A percentile compares a stretch with the other conserved stretches of the same genome.
Evolutionary conservation across 352 stramenopile genomes (phyloP).

Genomic region (Phytophthora syringae): DNA sequence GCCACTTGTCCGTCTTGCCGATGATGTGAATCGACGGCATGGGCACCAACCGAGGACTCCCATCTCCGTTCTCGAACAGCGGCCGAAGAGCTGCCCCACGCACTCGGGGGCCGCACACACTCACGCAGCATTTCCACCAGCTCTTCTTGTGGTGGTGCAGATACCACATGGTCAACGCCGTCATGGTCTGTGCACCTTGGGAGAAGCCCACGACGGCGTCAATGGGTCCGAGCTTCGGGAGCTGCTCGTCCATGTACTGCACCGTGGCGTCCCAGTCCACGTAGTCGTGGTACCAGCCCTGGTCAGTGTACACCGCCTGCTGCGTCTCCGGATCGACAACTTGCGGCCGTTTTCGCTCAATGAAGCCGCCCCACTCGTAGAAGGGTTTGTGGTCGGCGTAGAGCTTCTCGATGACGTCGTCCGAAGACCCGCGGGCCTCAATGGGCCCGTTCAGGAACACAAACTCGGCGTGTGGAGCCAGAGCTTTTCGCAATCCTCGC

Average conservation of each 20-base stretch:
- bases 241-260: constrained; percentile 52
- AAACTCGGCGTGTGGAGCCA: constrained; percentile 59
- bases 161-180: constrained; percentile 54
- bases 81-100: constrained; percentile 31
- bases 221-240: constrained; percentile 53
- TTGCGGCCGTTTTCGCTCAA: constrained; percentile 34
- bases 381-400: constrained; percentile 55
- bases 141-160: constrained; percentile 32
- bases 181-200: constrained; percentile 61
- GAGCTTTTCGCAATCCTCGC: constrained; percentile 42
- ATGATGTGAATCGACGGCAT: constrained; percentile 73
- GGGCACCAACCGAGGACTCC: constrained; percentile 39
- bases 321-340: constrained; percentile 17
- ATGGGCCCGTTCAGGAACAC: constrained; percentile 63
- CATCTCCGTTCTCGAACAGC: constrained; percentile 49
- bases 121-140: constrained; percentile 63
- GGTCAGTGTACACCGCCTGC: constrained; percentile 34
- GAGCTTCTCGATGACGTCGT: constrained; percentile 52
- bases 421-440: constrained; percentile 46
- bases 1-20: constrained; percentile 63
- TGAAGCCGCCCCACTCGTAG: constrained; percentile 54
- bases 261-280: constrained; percentile 50
- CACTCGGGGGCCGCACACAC: constrained; percentile 42
- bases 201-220: constrained; percentile 79
- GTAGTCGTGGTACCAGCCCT: constrained; percentile 58